Evolutionary conservation across 2,329 filamentous ascomycete genomes (phyloP).

Genomic region (Davidsoniella neocaledoniae): DNA sequence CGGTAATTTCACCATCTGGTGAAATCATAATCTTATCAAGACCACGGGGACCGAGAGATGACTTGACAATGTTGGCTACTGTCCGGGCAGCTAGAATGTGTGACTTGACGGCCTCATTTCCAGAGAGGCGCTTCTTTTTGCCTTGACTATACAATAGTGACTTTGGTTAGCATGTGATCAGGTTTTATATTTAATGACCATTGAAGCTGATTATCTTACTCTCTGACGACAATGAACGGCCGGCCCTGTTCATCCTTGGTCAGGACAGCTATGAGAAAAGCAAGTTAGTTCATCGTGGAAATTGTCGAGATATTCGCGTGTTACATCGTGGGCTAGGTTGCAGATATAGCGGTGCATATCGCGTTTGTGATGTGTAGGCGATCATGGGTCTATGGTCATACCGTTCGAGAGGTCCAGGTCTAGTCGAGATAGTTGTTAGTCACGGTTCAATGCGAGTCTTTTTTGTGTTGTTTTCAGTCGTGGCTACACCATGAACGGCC

Average conservation of each 20-base stretch:
- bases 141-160: conserved; percentile 50
- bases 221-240: conserved; percentile 95
- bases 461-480: too few relatives aligned
- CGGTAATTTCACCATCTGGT: conserved; percentile 94
- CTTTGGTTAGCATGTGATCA: conserved; percentile 14
- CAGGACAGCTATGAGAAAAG: conserved; percentile 38
- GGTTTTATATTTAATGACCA: not conserved
- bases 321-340: not conserved
- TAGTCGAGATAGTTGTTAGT: conserved; percentile 20
- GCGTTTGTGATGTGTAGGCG: not conserved
- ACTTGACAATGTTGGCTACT: conserved; percentile 93
- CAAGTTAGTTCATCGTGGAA: conserved; percentile 3
- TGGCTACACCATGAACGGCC: not conserved
- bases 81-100: conserved; percentile 95
- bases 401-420: conserved; percentile 74
- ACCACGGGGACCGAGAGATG: conserved; percentile 83
- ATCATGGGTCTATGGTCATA: conserved; percentile 25
- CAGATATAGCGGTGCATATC: not conserved
- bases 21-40: conserved; percentile 99
- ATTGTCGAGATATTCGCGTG: not conserved
- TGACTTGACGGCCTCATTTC: conserved; percentile 92
- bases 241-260: conserved; percentile 96
- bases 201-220: conserved; percentile 41
- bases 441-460: too few relatives aligned
- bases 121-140: conserved; percentile 92